A percentile compares a stretch with the other conserved stretches of the same genome.
Conservation (phyloP, 768 basidiomycete genomes). For the Termitomyces sp. region DNA sequence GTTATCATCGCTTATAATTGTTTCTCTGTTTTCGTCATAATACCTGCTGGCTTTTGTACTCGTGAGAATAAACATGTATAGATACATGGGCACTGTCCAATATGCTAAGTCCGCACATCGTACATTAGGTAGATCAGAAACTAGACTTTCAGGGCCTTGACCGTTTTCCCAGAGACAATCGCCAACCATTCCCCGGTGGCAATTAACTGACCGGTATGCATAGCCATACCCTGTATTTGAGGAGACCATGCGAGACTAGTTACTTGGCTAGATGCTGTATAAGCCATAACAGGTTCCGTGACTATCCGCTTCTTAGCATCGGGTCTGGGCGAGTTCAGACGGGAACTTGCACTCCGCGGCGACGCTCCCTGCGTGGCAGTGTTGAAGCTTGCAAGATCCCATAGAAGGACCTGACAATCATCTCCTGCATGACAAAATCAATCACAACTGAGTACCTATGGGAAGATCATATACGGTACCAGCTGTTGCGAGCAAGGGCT, state of each 20-base stretch:
- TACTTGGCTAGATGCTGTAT: conserved; percentile 73
- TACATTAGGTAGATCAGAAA: background rate
- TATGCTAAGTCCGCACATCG: no score
- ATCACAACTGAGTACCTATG: conserved; percentile 2
- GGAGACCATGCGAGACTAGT: conserved; percentile 91
- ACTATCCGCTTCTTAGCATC: conserved; percentile 75
- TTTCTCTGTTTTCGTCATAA: conserved; percentile 1
- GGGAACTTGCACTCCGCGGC: conserved; percentile 66
- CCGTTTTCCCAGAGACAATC: conserved; percentile 75
- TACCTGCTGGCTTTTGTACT: background rate
- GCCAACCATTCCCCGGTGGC: conserved; percentile 85
- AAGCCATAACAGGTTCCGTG: conserved; percentile 81
- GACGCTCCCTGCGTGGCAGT: conserved; percentile 63
- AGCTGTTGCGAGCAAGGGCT: conserved; percentile 82
- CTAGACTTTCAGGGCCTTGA: conserved; percentile 81
- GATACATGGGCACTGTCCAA: no score
- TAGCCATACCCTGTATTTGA: conserved; percentile 70
- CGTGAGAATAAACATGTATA: background rate
- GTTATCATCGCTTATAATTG: background rate
- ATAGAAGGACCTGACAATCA: conserved; percentile 90
- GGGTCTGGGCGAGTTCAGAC: conserved; percentile 77
- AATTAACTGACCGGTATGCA: conserved; percentile 72
- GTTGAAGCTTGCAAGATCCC: conserved; percentile 67
- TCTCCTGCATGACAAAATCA: conserved; percentile 56
- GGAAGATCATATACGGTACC: conserved; percentile 45